Base-by-base conservation (phyloP, 2,329 filamentous ascomycete species). In the Sporothrix sp. region DNA sequence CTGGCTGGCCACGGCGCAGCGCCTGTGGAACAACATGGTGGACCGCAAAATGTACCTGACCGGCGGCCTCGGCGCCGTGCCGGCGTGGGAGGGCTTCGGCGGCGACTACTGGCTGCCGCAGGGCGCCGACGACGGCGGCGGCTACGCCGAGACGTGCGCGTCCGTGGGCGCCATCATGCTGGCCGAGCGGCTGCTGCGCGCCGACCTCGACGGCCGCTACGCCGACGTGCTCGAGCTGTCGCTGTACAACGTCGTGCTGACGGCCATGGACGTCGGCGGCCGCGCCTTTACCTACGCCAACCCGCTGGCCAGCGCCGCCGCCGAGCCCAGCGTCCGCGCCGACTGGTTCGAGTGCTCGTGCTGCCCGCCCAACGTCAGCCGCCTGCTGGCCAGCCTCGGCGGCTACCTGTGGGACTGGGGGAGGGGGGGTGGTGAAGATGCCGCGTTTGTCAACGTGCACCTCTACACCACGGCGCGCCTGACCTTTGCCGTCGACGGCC, bases 271-370 rank as follows among this genome's bases (percentile, higher is more conserved):
- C 18, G 13, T 45, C 4, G 28, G 11, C 16, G 28, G 42, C 11
- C 30, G 30, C 7, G 8, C 28, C 6, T 45, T 45, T 13, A 35
- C 42, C 2, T 45, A 45, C 42, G 42, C 33, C 42, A 45, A 45
- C 28, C 42, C 33, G 18, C 42, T 45, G 28, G 28, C 42, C 42
- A 45, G 42, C 11, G 30, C 40, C 1, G 40, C 21, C 16, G 13
- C 13, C 25, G 32, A 33, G 6, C 6, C 18, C 6, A 33, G 42
- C 20, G 7, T 14, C 2, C 27, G 28, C 13, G 28, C 33, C 13
- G 42, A 45, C 28, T 45, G 27, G 42, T 45, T 45, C 8, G 42
- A 45, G 28, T 33, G 28, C 42, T 33, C 42, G 5, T 45, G 42
- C 18, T 45, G 27, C 7, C 42, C 42, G 28, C 27, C 42, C 13